These are phyloP conservation scores for Diplosphaera chodatii DNA, from an alignment of 139 green algal species.

Conservation along the genomic window DNA sequence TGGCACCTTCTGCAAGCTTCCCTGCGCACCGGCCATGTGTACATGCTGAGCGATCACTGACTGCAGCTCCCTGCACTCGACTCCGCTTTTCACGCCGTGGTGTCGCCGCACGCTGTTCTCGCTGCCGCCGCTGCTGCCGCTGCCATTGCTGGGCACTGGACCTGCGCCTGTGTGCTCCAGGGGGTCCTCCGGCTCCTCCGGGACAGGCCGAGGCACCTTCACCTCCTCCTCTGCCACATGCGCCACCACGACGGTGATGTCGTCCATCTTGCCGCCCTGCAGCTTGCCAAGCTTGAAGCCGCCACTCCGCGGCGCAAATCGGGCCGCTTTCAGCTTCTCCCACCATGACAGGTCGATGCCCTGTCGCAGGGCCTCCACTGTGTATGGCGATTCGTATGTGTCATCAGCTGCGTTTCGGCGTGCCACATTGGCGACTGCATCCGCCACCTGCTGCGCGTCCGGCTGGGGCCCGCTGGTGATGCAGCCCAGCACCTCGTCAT, in stretches of 20 bases:
- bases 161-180: no score
- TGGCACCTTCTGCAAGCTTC: no score
- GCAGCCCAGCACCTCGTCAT: slow-evolving; percentile 35
- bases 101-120: no score
- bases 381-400: slow-evolving; percentile 72
- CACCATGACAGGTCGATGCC: slow-evolving; percentile 71
- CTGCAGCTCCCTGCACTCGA: no score
- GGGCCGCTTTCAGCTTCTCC: slow-evolving; percentile 59
- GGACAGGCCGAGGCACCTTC: neutral
- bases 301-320: slow-evolving; percentile 40
- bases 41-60: no score
- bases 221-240: slow-evolving; percentile 11
- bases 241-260: slow-evolving; percentile 57
- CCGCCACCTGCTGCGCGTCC: slow-evolving; percentile 10
- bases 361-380: slow-evolving; percentile 51
- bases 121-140: no score
- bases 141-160: no score
- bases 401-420: slow-evolving; percentile 26
- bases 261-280: slow-evolving; percentile 64
- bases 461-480: neutral
- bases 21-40: no score
- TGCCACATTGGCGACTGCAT: slow-evolving; percentile 10
- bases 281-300: slow-evolving; percentile 54
- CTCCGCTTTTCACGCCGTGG: no score
- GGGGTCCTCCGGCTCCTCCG: no score